Evolutionary conservation across 495 filamentous ascomycete genomes (phyloP), one percentile per base, ranked within the genome.

Genomic region (Trichoderma erinaceum): DNA sequence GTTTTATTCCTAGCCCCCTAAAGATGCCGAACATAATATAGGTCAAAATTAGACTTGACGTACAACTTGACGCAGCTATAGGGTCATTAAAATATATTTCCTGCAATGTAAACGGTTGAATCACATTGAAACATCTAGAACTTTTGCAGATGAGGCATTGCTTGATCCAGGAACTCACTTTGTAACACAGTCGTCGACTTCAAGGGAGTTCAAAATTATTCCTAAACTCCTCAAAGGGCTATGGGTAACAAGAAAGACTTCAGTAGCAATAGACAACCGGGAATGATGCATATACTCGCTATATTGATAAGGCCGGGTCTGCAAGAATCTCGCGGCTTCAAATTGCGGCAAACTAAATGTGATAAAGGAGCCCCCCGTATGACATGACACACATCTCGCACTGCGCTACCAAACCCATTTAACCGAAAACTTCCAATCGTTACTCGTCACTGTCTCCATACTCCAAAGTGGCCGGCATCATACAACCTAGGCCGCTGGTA

Each of bases 371-470:
- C 8, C 25, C 29, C 56, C 56, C 56, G 29, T 61, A 61, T 29
- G 27, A 61, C 27, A 32, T 32, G 56, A 13, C 56, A 61, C 18
- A 21, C 56, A 12, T 8, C 23, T 52, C 48, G 18, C 23, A 15
- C 56, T 32, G 12, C 56, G 35, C 56, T 61, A 35, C 56, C 23
- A 61, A 4, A 61, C 13, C 56, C 56, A 32, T 61, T 29, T 61
- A 25, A 32, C 56, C 56, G 16, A 61, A 38, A 38, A 61, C 56
- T 61, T 61, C 27, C 56, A 61, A 35, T 61, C 56, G 56, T 61
- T 61, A 32, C 56, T 61, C 56, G 56, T 61, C 56, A 61, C 56
- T 38, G 27, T 32, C 56, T 32, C 56, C 56, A 61, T 61, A 61
- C 56, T 61, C 56, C 56, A 32, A 32, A 32, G 56, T 32, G 16